Base-by-base conservation (phyloP, 257 asterid species). In the Penstemon newberryi region DNA sequence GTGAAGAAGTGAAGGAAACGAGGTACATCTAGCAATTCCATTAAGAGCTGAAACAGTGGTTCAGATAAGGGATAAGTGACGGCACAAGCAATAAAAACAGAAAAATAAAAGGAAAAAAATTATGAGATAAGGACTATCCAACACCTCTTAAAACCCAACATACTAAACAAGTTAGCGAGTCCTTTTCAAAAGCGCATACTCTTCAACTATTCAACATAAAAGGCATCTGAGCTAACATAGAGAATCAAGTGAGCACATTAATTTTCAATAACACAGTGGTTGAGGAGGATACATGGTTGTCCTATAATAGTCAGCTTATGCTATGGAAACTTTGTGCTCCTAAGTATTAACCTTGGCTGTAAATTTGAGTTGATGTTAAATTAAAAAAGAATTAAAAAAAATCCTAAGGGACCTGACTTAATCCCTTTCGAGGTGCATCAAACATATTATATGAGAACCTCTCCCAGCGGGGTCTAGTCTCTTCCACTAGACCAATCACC, bases 21-120 rank as follows among this genome's bases (percentile, higher is more conserved):
- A 25, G 33, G 33, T 33, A 33, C 9, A 41, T 49, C 67, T n/a
- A 68, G 53, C 61, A 60, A 36, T 38, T 61, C 40, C 62, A 70
- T 40, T 15, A 70, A 52, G 25, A 70, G 57, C 55, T 52, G 56
- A 18, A 6, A 43, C 33, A 25, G 33, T 25, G 33, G 33, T 25
- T 2, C 33, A 25, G 33, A 25, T 25, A 25, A 25, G 33, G 33
- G 33, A 25, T 25, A 25, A 25, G 33, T 25, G 33, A 25, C 33
- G 33, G 33, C 33, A 25, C 33, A 25, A 25, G 33, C 33, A 25
- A 25, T 25, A 25, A 25, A 25, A 25, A 25, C 33, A 25, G 33
- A 25, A 25, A 2, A 45, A 47, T 43, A 43, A 60, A 4, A 15
- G 18, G 0, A 15, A 15, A 0, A 58, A 13, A 49, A 38, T 44